Conservation (phyloP, 1,139 yeast genomes). For the Debaryomyces robertsiae region DNA sequence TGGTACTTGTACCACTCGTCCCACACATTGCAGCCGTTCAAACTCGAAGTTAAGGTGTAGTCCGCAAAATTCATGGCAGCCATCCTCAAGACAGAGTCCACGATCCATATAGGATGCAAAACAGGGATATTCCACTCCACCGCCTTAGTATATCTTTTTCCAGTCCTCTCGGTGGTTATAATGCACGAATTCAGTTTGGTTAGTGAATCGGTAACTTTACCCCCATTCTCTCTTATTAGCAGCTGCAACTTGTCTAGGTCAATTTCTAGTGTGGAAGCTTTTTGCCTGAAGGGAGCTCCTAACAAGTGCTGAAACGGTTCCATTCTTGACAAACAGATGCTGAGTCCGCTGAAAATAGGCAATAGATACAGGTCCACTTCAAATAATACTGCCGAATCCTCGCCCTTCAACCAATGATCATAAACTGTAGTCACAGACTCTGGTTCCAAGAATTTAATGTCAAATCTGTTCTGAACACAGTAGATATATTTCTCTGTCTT, state of each 20-base stretch:
- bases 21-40: conserved; percentile 63
- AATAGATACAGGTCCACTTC: conserved; percentile 31
- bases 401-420: conserved; percentile 57
- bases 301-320: conserved; percentile 25
- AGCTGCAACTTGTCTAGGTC: conserved; percentile 26
- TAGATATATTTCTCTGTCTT: conserved; percentile 69
- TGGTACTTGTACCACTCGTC: conserved; percentile 21
- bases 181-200: conserved; percentile 54
- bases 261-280: conserved; percentile 26
- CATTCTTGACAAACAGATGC: conserved; percentile 57
- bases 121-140: conserved; percentile 67
- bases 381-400: conserved; percentile 25
- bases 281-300: conserved; percentile 19
- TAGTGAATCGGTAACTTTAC: conserved; percentile 58
- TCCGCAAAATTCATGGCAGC: conserved; percentile 56
- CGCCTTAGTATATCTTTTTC: conserved; percentile 66
- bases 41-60: conserved; percentile 35
- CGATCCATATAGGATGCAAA: conserved; percentile 76
- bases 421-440: conserved; percentile 49
- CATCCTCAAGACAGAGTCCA: conserved; percentile 61
- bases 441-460: conserved; percentile 57
- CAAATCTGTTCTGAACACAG: conserved; percentile 60
- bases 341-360: conserved; percentile 49
- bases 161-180: conserved; percentile 54
- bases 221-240: conserved; percentile 56